Conservation (phyloP, 1,139 yeast species). For the Zygosaccharomyces sapae region DNA sequence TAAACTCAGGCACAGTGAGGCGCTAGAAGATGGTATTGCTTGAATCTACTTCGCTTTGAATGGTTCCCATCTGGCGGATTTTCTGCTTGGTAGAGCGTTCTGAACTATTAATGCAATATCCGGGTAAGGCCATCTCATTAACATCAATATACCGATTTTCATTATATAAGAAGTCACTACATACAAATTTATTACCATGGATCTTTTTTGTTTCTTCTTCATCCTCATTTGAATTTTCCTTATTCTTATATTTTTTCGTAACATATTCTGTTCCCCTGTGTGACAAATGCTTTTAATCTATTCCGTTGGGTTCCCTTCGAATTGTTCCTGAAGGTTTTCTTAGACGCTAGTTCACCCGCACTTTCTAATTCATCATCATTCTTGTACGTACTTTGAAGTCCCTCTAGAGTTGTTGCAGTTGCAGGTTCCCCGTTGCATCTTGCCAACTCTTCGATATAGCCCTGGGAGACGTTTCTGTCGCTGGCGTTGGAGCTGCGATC, state of each 20-base stretch:
- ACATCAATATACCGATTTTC: too few species aligned
- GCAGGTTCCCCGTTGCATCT: conserved; percentile 14
- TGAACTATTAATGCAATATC: too few species aligned
- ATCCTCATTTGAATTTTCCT: neutral
- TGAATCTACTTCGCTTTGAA: too few species aligned
- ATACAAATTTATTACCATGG: too few species aligned
- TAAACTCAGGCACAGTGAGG: neutral
- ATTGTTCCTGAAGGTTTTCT: conserved; percentile 4
- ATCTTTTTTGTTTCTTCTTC: too few species aligned
- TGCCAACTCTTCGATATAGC: conserved; percentile 20
- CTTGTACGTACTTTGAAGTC: conserved; percentile 3
- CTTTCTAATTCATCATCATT: neutral
- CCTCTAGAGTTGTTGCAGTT: neutral
- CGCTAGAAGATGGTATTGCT: neutral
- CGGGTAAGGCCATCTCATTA: too few species aligned
- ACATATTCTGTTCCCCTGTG: conserved; percentile 27
- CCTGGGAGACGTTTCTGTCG: conserved; percentile 17
- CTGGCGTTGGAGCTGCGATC: conserved; percentile 3
- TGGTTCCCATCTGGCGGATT: neutral
- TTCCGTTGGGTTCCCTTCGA: conserved; percentile 19
- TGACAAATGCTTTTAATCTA: conserved; percentile 26
- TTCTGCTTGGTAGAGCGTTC: neutral
- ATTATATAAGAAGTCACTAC: too few species aligned
- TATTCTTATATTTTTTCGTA: conserved; percentile 25
- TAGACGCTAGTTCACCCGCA: neutral